phyloP scores from a whole-genome alignment of 139 green algal species.

The Chara braunii region DNA sequence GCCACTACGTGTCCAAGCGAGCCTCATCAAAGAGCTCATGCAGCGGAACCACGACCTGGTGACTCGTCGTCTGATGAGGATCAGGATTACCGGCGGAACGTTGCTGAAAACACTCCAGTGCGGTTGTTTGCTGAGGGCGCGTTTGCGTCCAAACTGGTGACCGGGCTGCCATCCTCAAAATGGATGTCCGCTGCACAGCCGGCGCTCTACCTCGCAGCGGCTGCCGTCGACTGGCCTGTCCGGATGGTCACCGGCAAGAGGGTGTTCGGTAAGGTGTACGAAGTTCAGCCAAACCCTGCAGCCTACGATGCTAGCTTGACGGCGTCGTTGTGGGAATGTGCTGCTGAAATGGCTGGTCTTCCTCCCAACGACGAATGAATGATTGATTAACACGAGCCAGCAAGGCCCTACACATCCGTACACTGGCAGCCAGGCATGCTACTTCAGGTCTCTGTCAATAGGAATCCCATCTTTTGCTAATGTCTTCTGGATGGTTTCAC shows the following conservation, averaged over 20 bases:
- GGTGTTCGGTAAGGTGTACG: neutral
- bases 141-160: conserved; percentile 11
- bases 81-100: neutral
- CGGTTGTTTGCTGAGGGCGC: conserved; percentile 11
- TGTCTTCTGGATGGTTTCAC: no score
- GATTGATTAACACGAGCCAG: no score
- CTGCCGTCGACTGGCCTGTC: neutral
- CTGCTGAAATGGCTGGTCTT: neutral
- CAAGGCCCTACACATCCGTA: no score
- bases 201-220: neutral
- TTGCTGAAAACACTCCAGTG: neutral
- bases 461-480: no score
- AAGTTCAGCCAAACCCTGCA: neutral
- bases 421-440: no score
- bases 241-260: neutral
- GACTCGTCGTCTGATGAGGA: neutral
- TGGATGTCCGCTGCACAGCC: neutral
- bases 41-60: no score
- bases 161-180: neutral
- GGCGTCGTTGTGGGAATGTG: neutral
- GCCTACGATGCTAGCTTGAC: neutral
- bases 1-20: neutral
- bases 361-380: no score
- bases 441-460: no score
- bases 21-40: neutral